phyloP scores from a whole-genome alignment of 2,329 filamentous ascomycete genomes.

The Trichoderma koningiopsis region DNA sequence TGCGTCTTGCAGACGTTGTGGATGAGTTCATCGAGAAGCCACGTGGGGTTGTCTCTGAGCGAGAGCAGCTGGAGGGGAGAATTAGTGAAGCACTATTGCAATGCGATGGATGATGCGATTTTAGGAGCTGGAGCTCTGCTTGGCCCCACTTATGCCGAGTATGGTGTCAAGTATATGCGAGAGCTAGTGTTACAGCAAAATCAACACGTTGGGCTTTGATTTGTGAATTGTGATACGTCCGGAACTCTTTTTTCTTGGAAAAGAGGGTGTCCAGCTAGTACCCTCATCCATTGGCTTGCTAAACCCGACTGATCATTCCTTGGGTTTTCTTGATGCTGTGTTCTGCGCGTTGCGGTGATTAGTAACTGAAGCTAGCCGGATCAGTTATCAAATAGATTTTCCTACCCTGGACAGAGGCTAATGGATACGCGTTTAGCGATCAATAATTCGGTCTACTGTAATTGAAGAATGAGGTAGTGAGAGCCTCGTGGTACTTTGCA shows the following conservation, averaged over 20 bases:
- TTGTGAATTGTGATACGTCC: not conserved
- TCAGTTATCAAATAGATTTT: not conserved
- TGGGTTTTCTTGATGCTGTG: not conserved
- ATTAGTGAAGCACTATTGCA: not conserved
- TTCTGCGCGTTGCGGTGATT: too few species aligned
- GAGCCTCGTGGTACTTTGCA: not conserved
- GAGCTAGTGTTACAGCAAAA: not conserved
- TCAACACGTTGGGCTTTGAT: not conserved
- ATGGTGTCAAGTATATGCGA: not conserved
- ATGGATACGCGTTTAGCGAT: not conserved
- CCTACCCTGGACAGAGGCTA: not conserved
- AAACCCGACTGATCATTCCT: not conserved
- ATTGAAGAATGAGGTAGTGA: not conserved
- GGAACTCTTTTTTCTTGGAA: not conserved
- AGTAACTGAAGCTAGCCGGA: not conserved
- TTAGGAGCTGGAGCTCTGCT: not conserved
- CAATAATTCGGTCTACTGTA: not conserved
- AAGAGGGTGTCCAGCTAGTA: not conserved
- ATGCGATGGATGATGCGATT: slow-evolving; percentile 4
- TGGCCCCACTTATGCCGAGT: not conserved
- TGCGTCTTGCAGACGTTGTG: slow-evolving; percentile 31
- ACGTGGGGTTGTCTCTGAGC: not conserved
- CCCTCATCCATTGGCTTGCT: not conserved
- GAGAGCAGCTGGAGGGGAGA: not conserved
- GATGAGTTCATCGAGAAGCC: slow-evolving; percentile 28